A percentile compares a stretch with the other conserved stretches of the same genome.
Evolutionary conservation across 495 filamentous ascomycete species (phyloP).

Genomic region (Penicillium argentinense): DNA sequence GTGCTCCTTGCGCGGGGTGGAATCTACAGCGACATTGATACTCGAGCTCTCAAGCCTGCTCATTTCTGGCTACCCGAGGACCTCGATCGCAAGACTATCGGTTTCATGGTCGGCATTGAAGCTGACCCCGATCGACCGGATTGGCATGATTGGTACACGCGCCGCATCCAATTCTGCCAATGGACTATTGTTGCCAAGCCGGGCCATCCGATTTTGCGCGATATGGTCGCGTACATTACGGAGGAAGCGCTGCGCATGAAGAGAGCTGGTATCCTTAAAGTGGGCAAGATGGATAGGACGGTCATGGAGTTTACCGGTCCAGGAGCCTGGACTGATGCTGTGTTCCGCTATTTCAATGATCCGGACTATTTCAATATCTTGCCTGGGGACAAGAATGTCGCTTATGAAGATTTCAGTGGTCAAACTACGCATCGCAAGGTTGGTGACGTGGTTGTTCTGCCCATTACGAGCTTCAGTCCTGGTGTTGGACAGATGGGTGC

Average conservation of each 20-base stretch:
- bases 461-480: conserved; percentile 96
- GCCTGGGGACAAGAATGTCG: conserved; percentile 66
- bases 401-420: conserved; percentile 85
- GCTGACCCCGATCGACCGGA: conserved; percentile 91
- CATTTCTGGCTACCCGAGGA: conserved; percentile 81
- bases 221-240: conserved; percentile 84
- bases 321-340: conserved; percentile 88
- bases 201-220: conserved; percentile 86
- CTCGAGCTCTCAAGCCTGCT: conserved; percentile 76
- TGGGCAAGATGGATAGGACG: conserved; percentile 66
- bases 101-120: conserved; percentile 90
- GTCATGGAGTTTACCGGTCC: conserved; percentile 98
- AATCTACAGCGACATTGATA: conserved; percentile 97
- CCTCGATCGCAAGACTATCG: conserved; percentile 73
- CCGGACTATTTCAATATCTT: conserved; percentile 83
- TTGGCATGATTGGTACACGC: conserved; percentile 94
- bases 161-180: conserved; percentile 96
- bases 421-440: conserved; percentile 81
- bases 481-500: conserved; percentile 93
- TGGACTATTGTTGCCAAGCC: conserved; percentile 98
- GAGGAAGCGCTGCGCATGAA: conserved; percentile 77
- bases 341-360: conserved; percentile 94
- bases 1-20: conserved; percentile 92
- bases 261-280: conserved; percentile 61
- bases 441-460: conserved; percentile 89